These are phyloP conservation scores for Phoenix dactylifera DNA, from an alignment of 176 grass and related monocot species.

Conservation along the genomic window DNA sequence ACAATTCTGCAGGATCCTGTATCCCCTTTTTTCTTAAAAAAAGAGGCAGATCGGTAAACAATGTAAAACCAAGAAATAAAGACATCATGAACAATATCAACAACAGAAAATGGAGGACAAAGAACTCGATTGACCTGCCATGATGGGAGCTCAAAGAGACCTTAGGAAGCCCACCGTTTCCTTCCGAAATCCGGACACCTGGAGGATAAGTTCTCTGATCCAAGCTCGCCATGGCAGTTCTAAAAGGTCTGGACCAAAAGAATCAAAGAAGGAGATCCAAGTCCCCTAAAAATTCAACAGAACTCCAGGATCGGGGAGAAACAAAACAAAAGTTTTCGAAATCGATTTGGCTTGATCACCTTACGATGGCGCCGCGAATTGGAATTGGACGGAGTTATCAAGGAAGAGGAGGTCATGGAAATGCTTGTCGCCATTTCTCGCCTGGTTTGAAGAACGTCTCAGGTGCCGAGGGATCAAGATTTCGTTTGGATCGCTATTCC, in stretches of 20 bases:
- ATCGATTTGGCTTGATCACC: not conserved
- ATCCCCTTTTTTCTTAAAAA: too few species aligned
- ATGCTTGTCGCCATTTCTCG: slow-evolving; percentile 1
- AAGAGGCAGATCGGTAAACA: not conserved
- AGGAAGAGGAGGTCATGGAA: slow-evolving; percentile 3
- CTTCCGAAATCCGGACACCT: slow-evolving; percentile 60
- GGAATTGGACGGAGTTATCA: not conserved
- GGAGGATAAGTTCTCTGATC: slow-evolving; percentile 54
- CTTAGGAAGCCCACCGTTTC: slow-evolving; percentile 67
- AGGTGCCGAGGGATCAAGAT: too few species aligned
- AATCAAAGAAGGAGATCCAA: not conserved
- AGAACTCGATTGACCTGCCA: slow-evolving; percentile 48
- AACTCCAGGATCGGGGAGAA: not conserved
- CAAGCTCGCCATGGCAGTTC: slow-evolving; percentile 43
- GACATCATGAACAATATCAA: not conserved
- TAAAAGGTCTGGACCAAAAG: slow-evolving; percentile 31
- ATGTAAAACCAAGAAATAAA: not conserved
- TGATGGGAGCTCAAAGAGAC: slow-evolving; percentile 56
- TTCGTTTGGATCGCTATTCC: too few species aligned
- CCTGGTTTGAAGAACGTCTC: too few species aligned
- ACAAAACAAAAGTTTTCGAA: too few species aligned
- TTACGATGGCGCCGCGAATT: not conserved
- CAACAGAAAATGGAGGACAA: not conserved
- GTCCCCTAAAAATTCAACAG: not conserved
- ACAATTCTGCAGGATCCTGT: too few species aligned